These are phyloP conservation scores for Penicillium coffeae DNA, from an alignment of 495 filamentous ascomycete genomes.

Conservation along the genomic window DNA sequence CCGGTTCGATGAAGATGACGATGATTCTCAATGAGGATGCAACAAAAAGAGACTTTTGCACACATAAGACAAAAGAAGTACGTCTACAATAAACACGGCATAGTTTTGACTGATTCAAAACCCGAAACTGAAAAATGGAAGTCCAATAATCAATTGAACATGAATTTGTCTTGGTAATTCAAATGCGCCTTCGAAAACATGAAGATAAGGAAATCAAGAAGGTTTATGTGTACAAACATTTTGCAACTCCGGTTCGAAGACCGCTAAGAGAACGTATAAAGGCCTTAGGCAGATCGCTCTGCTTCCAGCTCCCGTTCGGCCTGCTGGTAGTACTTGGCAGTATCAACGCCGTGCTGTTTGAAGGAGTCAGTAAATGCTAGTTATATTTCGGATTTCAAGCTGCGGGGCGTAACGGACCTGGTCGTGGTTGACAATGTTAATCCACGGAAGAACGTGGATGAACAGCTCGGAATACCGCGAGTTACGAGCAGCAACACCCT, in stretches of 20 bases:
- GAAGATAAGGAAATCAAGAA: slow-evolving; percentile 8
- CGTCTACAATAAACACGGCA: neutral
- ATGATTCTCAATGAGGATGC: neutral
- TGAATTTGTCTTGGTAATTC: slow-evolving; percentile 23
- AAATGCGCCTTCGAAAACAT: slow-evolving; percentile 21
- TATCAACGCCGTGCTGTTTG: slow-evolving; percentile 86
- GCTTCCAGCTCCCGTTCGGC: slow-evolving; percentile 92
- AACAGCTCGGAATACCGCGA: slow-evolving; percentile 85
- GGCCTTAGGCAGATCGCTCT: slow-evolving; percentile 48
- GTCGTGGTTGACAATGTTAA: slow-evolving; percentile 96
- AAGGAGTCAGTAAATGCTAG: slow-evolving; percentile 10
- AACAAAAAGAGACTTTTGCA: too few relatives aligned
- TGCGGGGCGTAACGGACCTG: slow-evolving; percentile 48
- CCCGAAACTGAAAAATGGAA: neutral
- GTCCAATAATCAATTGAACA: neutral
- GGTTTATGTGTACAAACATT: slow-evolving; percentile 30
- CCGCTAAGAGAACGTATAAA: neutral
- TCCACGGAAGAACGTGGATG: slow-evolving; percentile 82
- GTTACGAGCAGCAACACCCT: slow-evolving; percentile 89
- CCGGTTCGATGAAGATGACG: slow-evolving; percentile 21
- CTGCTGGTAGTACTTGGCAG: slow-evolving; percentile 94
- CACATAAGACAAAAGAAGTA: neutral
- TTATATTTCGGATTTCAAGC: neutral
- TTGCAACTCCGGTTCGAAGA: slow-evolving; percentile 14
- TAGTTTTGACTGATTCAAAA: neutral